A percentile compares a stretch with the other conserved stretches of the same genome.
Conservation (phyloP, 2,329 filamentous ascomycete species). For the Aspergillus piperis region DNA sequence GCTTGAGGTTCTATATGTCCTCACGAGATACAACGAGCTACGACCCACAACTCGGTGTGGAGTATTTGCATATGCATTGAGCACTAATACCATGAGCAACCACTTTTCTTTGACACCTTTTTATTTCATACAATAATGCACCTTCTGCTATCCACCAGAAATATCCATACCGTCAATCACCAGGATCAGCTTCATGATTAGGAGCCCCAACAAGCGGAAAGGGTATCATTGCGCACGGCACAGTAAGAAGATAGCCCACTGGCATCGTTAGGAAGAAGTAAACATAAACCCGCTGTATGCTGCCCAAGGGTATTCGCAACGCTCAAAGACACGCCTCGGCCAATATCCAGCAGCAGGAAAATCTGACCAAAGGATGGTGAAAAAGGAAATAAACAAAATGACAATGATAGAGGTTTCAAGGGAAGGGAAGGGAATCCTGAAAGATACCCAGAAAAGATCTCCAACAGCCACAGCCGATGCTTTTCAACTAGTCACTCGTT, state of each 20-base stretch:
- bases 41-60: constrained; percentile 20
- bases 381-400: background rate
- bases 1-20: background rate
- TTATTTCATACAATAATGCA: background rate
- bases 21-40: constrained; percentile 29
- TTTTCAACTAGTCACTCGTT: constrained; percentile 67
- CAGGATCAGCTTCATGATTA: constrained; percentile 1
- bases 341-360: constrained; percentile 9
- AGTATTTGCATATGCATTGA: constrained; percentile 19
- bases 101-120: constrained; percentile 13
- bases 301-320: constrained; percentile 14
- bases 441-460: constrained; percentile 10
- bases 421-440: constrained; percentile 10
- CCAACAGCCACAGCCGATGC: constrained; percentile 5
- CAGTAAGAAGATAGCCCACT: constrained; percentile 9
- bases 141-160: background rate
- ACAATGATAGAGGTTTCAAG: constrained; percentile 7
- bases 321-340: constrained; percentile 9
- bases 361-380: background rate
- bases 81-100: constrained; percentile 18
- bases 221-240: constrained; percentile 19
- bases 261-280: constrained; percentile 20
- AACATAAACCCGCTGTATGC: constrained; percentile 14
- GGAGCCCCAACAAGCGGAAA: constrained; percentile 10
- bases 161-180: constrained; percentile 3